Conservation (phyloP, 345 rosid species). For the Triadica sebifera region DNA sequence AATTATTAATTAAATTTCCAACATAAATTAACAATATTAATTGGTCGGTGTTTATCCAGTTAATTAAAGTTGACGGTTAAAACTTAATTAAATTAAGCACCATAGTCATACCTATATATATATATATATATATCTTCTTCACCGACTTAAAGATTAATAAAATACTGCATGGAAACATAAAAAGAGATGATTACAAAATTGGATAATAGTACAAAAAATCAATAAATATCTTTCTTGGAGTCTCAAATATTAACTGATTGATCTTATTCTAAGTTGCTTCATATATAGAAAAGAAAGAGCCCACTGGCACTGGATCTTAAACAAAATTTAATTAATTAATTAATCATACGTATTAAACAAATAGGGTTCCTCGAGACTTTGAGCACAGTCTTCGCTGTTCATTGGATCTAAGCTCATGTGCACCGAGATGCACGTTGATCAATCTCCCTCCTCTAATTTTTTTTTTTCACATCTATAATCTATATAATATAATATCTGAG, state of each 20-base stretch:
- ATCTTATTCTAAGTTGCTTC: not conserved
- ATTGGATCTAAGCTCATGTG: constrained; percentile 48
- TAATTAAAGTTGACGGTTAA: constrained; percentile 23
- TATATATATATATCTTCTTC: not conserved
- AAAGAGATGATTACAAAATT: constrained; percentile 1
- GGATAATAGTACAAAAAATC: constrained; percentile 18
- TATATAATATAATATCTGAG: not conserved
- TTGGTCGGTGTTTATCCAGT: constrained; percentile 14
- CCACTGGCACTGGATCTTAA: constrained; percentile 14
- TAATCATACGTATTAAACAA: constrained; percentile 20
- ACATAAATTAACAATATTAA: not conserved
- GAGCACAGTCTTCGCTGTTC: constrained; percentile 44
- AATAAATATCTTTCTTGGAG: constrained; percentile 30
- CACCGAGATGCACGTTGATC: constrained; percentile 48
- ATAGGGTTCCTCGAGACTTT: constrained; percentile 28
- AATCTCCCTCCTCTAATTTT: too few relatives aligned
- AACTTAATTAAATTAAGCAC: not conserved
- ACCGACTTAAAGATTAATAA: constrained; percentile 16
- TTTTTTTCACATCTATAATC: too few relatives aligned
- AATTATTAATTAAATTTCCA: too few relatives aligned
- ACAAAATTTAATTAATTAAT: not conserved
- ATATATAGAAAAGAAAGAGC: not conserved
- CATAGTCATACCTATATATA: not conserved
- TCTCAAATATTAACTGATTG: constrained; percentile 2
- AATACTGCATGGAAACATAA: not conserved